Conservation (phyloP, 2,329 filamentous ascomycete species). For the Colletotrichum liaoningense region DNA sequence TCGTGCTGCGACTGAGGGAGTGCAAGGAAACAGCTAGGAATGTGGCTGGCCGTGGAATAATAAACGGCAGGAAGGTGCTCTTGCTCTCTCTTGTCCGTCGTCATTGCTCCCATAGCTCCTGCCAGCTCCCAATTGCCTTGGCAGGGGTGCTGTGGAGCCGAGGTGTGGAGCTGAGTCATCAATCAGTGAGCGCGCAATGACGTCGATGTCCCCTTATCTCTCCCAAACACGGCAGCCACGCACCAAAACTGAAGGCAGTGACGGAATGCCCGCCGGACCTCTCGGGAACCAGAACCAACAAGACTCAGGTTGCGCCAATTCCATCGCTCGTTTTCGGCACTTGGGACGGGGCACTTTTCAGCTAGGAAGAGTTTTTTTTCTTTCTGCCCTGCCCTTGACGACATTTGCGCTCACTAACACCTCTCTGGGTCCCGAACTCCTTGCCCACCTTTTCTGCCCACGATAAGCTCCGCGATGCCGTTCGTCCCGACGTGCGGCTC, state of each 20-base stretch:
- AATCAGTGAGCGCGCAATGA: slow-evolving; percentile 22
- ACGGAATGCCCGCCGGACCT: slow-evolving; percentile 26
- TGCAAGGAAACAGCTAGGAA: not conserved
- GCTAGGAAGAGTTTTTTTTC: not conserved
- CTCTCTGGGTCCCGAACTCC: not conserved
- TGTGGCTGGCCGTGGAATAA: not conserved
- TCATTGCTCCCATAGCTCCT: slow-evolving; percentile 1
- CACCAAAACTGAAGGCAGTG: not conserved
- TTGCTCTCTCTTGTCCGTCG: not conserved
- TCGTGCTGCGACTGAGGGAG: not conserved
- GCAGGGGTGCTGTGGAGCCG: not conserved
- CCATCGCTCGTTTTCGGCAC: not conserved
- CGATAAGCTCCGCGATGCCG: slow-evolving; percentile 8
- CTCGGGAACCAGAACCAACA: slow-evolving; percentile 6
- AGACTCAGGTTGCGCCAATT: not conserved
- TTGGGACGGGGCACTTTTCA: not conserved
- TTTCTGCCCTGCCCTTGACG: not conserved
- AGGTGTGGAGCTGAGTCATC: slow-evolving; percentile 18
- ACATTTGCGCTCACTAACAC: slow-evolving; percentile 6
- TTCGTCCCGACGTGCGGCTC: slow-evolving; percentile 28
- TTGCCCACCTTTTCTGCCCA: not conserved
- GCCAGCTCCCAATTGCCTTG: slow-evolving; percentile 15
- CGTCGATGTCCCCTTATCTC: slow-evolving; percentile 22
- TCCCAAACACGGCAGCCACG: no score
- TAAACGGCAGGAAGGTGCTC: not conserved